Base-by-base conservation (phyloP, 805 yeast genomes). In the Clavispora asparagi region DNA sequence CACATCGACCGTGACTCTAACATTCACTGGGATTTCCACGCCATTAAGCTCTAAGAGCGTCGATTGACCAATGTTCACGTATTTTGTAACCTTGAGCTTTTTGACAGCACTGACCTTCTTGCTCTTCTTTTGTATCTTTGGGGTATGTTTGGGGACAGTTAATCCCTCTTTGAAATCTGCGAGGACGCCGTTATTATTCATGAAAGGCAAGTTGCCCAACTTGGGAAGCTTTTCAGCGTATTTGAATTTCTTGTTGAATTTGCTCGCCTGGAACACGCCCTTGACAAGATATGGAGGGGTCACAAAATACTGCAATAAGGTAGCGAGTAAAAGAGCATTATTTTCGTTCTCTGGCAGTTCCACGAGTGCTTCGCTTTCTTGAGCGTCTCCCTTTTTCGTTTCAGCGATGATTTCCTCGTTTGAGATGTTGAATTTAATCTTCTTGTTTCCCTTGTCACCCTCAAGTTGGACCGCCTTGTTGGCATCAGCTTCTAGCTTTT, bases 211-310 rank as follows among this genome's bases (percentile, higher is more conserved):
- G 1, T 83, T 79, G 0, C 88, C 73, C 29, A 90, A 67, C 57
- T 80, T 79, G 33, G 96, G 97, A 47, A 85, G 72, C 51, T 77
- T 79, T 31, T 72, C 70, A 0, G 96, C 96, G 51, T 78, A 74
- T 45, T 73, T 73, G 60, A 86, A 79, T 58, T 79, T 76, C 32
- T 67, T 62, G 25, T 63, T 43, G 48, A 49, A 69, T 58, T 53
- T 71, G 66, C 56, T 56, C 50, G 76, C 72, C 30, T 59, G 58
- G 68, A 89, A 87, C 5, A 84, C 73, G 2, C 82, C 65, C 49
- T 83, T 82, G 16, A 82, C 77, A 38, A 90, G 70, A 59, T 90
- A 87, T 41, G 88, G 85, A 1, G 97, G 96, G 0, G 96, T 89
- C 13, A 89, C 81, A 58, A 87, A 87, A 60, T 70, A 89, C 60